Conservation (phyloP, 495 filamentous ascomycete genomes). For the Neurospora sp. region DNA sequence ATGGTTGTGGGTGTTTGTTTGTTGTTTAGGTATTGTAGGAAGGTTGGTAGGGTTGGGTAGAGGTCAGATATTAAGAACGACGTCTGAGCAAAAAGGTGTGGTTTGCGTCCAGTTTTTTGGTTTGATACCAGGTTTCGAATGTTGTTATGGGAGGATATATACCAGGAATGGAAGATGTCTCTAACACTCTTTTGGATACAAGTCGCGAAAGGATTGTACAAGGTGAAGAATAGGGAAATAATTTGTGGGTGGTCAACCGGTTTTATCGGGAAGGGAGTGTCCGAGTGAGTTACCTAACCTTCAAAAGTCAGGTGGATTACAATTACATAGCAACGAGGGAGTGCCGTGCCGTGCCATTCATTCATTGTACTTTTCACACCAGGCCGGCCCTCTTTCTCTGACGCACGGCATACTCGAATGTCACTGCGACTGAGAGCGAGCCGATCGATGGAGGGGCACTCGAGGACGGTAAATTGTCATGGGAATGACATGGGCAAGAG, state of each 20-base stretch:
- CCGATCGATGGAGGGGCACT: not conserved
- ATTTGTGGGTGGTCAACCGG: not conserved
- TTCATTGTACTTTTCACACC: not conserved
- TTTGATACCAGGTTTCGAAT: not conserved
- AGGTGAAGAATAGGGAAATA: not conserved
- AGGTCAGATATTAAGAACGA: not conserved
- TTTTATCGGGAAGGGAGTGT: not conserved
- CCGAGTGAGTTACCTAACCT: not conserved
- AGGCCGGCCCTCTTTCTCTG: not conserved
- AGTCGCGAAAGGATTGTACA: not conserved
- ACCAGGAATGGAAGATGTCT: not conserved
- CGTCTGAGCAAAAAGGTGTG: not conserved
- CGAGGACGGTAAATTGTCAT: too few relatives aligned
- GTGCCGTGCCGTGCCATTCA: not conserved
- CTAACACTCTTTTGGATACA: not conserved
- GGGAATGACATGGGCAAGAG: not conserved
- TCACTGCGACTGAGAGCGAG: not conserved
- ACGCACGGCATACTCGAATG: not conserved
- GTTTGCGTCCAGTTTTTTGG: not conserved
- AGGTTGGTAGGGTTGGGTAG: not conserved
- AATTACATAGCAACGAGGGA: not conserved
- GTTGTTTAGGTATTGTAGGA: not conserved
- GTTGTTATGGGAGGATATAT: not conserved
- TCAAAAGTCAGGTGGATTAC: not conserved
- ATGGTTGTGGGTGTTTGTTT: not conserved